A percentile compares a stretch with the other conserved stretches of the same genome.
Conservation (phyloP, 371 early-diverging fungal species). For the Actinomucor elegans region DNA sequence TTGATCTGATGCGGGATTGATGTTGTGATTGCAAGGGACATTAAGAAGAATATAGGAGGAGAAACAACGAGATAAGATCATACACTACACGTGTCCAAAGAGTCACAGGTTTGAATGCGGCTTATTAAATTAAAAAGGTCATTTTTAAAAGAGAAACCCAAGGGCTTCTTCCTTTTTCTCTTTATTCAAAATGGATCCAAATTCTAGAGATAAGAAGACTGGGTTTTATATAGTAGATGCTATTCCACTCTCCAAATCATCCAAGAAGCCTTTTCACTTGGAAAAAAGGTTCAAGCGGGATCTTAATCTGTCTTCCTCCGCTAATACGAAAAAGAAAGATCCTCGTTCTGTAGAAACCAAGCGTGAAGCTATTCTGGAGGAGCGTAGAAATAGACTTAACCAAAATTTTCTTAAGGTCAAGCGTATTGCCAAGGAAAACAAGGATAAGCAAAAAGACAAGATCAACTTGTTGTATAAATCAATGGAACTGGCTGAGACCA, state of each 20-base stretch:
- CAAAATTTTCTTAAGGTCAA: conserved; percentile 33
- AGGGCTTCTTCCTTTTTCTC: no score
- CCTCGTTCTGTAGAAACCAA: conserved; percentile 40
- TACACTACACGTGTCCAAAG: neutral
- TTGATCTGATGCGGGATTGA: neutral
- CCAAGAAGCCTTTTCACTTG: conserved; percentile 35
- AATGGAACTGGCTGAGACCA: conserved; percentile 38
- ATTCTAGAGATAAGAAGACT: neutral
- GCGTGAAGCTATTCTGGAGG: conserved; percentile 35
- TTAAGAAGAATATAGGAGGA: neutral
- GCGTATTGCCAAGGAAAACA: conserved; percentile 26
- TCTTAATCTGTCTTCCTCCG: conserved; percentile 9
- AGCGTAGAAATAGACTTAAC: conserved; percentile 23
- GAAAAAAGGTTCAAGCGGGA: conserved; percentile 35
- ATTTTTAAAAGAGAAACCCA: no score
- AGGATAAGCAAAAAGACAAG: conserved; percentile 28
- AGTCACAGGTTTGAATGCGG: conserved; percentile 17
- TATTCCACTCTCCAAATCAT: conserved; percentile 15
- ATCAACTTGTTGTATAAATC: conserved; percentile 24
- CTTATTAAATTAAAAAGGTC: no score
- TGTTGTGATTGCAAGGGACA: neutral
- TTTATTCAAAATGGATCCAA: neutral
- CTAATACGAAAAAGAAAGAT: conserved; percentile 12
- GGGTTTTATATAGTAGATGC: conserved; percentile 19
- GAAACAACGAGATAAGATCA: neutral